Conservation (phyloP, 176 grass and related monocot species). For the Bolboschoenus planiculmis region DNA sequence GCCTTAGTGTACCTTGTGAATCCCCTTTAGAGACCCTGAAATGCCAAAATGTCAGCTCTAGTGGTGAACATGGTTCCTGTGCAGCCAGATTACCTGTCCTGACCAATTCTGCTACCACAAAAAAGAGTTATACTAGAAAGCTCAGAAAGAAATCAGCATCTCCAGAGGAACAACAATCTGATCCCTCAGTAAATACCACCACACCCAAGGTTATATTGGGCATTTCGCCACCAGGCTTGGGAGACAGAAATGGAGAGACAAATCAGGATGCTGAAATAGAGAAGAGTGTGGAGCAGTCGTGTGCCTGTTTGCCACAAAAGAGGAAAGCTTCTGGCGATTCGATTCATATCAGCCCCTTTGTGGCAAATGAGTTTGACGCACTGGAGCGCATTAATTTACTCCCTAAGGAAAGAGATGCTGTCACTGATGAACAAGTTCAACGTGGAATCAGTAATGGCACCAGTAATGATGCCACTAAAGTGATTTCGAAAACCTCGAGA, state of each 20-base stretch:
- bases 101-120: neutral
- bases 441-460: neutral
- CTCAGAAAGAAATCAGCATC: slow-evolving; percentile 33
- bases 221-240: neutral
- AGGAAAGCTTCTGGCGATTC: slow-evolving; percentile 29
- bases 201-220: neutral
- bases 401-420: slow-evolving; percentile 13
- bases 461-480: slow-evolving; percentile 9
- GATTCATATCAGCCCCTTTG: slow-evolving; percentile 11
- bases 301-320: slow-evolving; percentile 30
- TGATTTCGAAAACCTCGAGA: slow-evolving; percentile 23
- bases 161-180: slow-evolving; percentile 26
- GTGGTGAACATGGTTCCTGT: neutral
- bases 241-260: neutral
- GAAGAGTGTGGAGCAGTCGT: slow-evolving; percentile 9
- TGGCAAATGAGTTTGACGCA: slow-evolving; percentile 26
- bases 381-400: slow-evolving; percentile 22
- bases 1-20: neutral
- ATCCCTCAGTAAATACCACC: slow-evolving; percentile 17
- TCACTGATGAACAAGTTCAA: neutral
- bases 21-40: neutral
- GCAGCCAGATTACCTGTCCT: neutral
- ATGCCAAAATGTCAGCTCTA: slow-evolving; percentile 7
- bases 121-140: slow-evolving; percentile 40
- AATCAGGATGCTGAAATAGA: neutral